These are phyloP conservation scores for Immersiella caudata DNA, from an alignment of 495 filamentous ascomycete genomes.

Conservation along the genomic window DNA sequence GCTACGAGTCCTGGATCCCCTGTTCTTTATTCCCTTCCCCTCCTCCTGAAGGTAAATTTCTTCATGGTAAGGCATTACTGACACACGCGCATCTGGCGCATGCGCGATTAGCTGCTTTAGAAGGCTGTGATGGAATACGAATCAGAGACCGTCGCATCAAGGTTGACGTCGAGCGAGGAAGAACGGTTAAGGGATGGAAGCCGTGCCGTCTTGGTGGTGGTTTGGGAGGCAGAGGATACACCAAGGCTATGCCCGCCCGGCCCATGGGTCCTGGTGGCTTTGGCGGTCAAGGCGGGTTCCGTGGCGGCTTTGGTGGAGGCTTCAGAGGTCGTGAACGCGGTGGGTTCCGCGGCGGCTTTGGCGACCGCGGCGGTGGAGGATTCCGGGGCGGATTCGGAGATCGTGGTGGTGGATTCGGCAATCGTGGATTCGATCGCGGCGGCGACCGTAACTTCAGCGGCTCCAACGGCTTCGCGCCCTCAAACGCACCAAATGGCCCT, in stretches of 20 bases:
- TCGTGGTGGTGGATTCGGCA: constrained; percentile 45
- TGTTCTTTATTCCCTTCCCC: constrained; percentile 21
- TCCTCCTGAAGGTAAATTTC: constrained; percentile 38
- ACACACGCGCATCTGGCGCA: constrained; percentile 59
- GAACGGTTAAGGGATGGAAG: constrained; percentile 93
- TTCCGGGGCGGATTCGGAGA: constrained; percentile 46
- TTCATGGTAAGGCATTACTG: constrained; percentile 57
- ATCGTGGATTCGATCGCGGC: constrained; percentile 10
- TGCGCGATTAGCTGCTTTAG: constrained; percentile 59
- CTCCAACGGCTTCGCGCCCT: constrained; percentile 50
- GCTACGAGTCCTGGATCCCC: constrained; percentile 30
- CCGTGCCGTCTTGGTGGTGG: constrained; percentile 91
- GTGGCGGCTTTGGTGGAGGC: constrained; percentile 60
- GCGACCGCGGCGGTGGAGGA: constrained; percentile 57
- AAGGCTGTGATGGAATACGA: constrained; percentile 76
- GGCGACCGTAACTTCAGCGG: constrained; percentile 33
- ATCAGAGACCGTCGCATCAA: constrained; percentile 91
- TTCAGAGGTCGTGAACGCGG: constrained; percentile 57
- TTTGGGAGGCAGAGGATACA: constrained; percentile 89
- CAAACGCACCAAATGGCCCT: constrained; percentile 75
- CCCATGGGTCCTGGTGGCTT: constrained; percentile 75
- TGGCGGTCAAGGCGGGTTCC: constrained; percentile 61
- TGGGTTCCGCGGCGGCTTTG: constrained; percentile 58
- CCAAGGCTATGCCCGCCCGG: constrained; percentile 74
- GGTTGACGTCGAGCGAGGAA: constrained; percentile 95